Evolutionary conservation across 768 basidiomycete species (phyloP).

Genomic region (Daedalea quercina): DNA sequence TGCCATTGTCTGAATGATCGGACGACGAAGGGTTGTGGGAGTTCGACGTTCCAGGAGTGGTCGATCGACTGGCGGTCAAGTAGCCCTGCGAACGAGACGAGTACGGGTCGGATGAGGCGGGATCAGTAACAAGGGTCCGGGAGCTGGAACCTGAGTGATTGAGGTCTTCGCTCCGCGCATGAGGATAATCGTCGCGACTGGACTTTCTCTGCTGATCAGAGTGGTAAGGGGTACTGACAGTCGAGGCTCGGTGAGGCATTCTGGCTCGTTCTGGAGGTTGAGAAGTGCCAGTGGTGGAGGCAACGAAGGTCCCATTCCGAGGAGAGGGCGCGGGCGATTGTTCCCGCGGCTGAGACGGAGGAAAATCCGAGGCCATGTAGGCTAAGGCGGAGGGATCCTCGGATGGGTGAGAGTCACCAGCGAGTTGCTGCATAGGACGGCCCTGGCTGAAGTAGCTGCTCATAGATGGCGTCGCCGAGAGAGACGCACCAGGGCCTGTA

Average conservation of each 20-base stretch:
- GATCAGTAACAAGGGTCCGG: slow-evolving; percentile 17
- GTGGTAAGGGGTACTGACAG: slow-evolving; percentile 46
- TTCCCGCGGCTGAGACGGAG: slow-evolving; percentile 14
- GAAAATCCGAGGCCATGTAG: slow-evolving; percentile 22
- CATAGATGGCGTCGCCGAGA: slow-evolving; percentile 9
- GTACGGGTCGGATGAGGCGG: slow-evolving; percentile 13
- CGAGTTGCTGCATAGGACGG: slow-evolving; percentile 17
- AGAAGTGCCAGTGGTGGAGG: slow-evolving; percentile 9
- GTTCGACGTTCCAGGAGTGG: slow-evolving; percentile 47
- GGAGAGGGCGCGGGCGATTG: slow-evolving; percentile 11
- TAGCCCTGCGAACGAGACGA: slow-evolving; percentile 30
- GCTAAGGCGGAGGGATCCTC: slow-evolving; percentile 22
- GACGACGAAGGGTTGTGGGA: slow-evolving; percentile 44
- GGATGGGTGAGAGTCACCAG: slow-evolving; percentile 13
- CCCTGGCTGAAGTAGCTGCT: slow-evolving; percentile 17
- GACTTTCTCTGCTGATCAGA: slow-evolving; percentile 44
- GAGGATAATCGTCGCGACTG: slow-evolving; percentile 30
- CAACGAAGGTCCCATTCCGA: slow-evolving; percentile 10
- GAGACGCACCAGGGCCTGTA: slow-evolving; percentile 8
- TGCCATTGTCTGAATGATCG: slow-evolving; percentile 43
- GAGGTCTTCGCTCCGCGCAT: slow-evolving; percentile 67
- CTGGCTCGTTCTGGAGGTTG: slow-evolving; percentile 42
- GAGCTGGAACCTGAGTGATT: slow-evolving; percentile 39
- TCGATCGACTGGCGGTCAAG: slow-evolving; percentile 50
- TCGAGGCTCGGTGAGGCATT: slow-evolving; percentile 60